Conservation (phyloP, 768 basidiomycete genomes). For the Coprinellus aureogranulatus region DNA sequence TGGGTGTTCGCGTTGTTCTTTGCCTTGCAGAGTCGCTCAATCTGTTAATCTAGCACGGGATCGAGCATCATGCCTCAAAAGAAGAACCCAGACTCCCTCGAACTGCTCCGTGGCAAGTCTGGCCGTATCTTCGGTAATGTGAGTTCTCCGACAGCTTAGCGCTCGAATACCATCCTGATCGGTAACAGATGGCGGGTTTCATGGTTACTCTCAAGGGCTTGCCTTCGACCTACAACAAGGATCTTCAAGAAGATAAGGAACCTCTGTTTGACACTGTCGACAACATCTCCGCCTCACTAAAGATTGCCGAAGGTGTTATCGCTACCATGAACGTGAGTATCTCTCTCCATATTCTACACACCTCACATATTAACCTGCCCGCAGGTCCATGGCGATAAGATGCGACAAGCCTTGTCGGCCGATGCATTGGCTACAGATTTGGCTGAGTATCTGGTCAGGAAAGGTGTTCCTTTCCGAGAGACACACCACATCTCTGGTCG, state of each 20-base stretch:
- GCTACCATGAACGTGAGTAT: conserved; percentile 76
- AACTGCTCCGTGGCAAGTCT: conserved; percentile 91
- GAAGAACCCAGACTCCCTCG: conserved; percentile 96
- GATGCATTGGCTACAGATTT: conserved; percentile 99
- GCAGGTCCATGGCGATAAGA: conserved; percentile 86
- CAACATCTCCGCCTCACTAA: conserved; percentile 81
- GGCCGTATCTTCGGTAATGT: conserved; percentile 94
- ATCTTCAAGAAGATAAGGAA: conserved; percentile 98
- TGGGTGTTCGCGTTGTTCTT: too few species aligned
- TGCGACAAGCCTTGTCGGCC: conserved; percentile 89
- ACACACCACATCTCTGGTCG: conserved; percentile 98
- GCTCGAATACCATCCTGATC: conserved; percentile 7
- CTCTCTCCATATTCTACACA: not conserved
- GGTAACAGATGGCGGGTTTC: conserved; percentile 86
- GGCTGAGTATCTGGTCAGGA: conserved; percentile 97
- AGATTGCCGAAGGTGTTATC: conserved; percentile 93
- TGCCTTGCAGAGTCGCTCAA: too few species aligned
- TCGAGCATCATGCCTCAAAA: conserved; percentile 99
- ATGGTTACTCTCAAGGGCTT: conserved; percentile 96
- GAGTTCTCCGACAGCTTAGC: conserved; percentile 19
- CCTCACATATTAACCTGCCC: not conserved
- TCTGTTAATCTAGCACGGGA: conserved; percentile 65
- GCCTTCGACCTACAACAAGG: conserved; percentile 99
- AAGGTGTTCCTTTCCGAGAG: conserved; percentile 98
- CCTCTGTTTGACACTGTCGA: conserved; percentile 93